These are phyloP conservation scores for Carex parvula DNA, from an alignment of 176 grass and related monocot genomes.

Conservation along the genomic window DNA sequence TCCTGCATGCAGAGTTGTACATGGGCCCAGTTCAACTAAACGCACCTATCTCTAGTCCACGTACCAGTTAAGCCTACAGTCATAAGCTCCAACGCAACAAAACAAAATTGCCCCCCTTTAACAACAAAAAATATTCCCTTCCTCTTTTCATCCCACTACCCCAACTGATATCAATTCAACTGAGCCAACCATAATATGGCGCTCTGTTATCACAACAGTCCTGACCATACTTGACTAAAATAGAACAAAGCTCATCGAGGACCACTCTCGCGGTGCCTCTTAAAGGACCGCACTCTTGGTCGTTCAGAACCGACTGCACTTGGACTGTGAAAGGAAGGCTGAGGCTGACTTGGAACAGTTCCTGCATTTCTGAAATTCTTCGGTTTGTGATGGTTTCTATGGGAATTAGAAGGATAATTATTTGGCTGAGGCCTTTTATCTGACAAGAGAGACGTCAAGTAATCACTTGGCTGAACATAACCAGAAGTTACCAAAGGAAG, in stretches of 20 bases:
- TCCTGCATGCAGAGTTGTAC: not conserved
- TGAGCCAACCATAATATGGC: not conserved
- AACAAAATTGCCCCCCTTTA: not conserved
- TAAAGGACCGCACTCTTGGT: slow-evolving; percentile 45
- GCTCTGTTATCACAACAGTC: not conserved
- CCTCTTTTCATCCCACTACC: not conserved
- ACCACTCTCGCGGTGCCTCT: slow-evolving; percentile 44
- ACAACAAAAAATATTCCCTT: not conserved
- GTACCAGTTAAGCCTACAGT: not conserved
- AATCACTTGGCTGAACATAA: slow-evolving; percentile 51
- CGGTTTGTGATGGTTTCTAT: slow-evolving; percentile 4
- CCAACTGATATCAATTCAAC: not conserved
- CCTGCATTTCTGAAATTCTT: slow-evolving; percentile 20
- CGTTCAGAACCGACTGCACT: slow-evolving; percentile 19
- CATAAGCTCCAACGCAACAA: not conserved
- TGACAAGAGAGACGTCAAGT: slow-evolving; percentile 50
- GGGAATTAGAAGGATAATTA: not conserved
- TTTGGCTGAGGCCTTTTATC: not conserved
- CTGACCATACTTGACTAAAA: not conserved
- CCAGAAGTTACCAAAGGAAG: slow-evolving; percentile 43
- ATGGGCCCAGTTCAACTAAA: not conserved
- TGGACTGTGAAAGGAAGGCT: slow-evolving; percentile 16
- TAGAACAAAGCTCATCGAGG: not conserved
- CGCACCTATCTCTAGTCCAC: not conserved
- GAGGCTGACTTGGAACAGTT: slow-evolving; percentile 26